These are phyloP conservation scores for Fraxinus velutina DNA, from an alignment of 305 asterid species.

Conservation along the genomic window DNA sequence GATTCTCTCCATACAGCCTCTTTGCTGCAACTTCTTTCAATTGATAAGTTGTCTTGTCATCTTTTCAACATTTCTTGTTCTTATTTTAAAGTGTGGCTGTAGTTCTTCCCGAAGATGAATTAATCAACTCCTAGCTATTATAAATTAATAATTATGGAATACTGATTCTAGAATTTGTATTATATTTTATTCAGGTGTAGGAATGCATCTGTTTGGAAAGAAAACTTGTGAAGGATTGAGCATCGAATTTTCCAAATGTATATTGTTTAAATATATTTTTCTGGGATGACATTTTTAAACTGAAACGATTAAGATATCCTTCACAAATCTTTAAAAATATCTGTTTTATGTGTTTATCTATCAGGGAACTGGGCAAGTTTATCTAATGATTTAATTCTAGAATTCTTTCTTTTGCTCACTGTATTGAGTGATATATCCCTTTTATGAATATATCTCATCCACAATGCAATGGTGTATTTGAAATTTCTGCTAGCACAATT, in stretches of 20 bases:
- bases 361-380: not conserved
- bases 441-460: not conserved
- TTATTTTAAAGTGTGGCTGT: not conserved
- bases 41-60: not conserved
- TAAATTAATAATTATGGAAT: not conserved
- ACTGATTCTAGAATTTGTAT: not conserved
- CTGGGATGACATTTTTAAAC: not conserved
- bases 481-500: not conserved
- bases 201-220: not conserved
- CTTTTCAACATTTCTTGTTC: not conserved
- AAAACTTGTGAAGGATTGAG: not conserved
- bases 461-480: not conserved
- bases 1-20: conserved; percentile 5
- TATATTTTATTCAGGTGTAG: not conserved
- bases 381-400: not conserved
- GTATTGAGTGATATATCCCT: not conserved
- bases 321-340: not conserved
- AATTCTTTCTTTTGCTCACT: not conserved
- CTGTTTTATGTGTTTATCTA: not conserved
- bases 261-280: not conserved
- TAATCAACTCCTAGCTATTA: not conserved
- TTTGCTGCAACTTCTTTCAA: conserved; percentile 1
- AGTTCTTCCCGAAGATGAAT: not conserved
- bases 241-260: not conserved
- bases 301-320: not conserved